Conservation (phyloP, 768 basidiomycete genomes). For the Termitomyces titanicus region DNA sequence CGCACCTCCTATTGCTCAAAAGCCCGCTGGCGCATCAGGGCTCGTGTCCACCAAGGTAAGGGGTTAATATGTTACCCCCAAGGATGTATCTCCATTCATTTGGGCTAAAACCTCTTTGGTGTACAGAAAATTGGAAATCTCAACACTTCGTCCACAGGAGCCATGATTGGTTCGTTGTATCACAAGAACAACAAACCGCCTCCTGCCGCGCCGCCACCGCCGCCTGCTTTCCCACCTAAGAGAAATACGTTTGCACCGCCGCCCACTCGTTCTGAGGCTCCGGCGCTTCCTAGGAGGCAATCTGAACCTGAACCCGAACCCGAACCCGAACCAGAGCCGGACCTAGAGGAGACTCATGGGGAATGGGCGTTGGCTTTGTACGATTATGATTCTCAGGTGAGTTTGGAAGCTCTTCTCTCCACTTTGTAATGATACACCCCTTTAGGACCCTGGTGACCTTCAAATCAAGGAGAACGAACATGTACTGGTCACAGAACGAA, state of each 20-base stretch:
- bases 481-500: conserved; percentile 60
- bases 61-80: background rate
- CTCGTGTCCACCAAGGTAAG: conserved; percentile 26
- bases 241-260: conserved; percentile 31
- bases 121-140: conserved; percentile 58
- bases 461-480: conserved; percentile 51
- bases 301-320: conserved; percentile 30
- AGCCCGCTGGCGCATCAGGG: conserved; percentile 21
- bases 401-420: background rate
- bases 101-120: too few relatives aligned
- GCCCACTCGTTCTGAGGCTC: conserved; percentile 15
- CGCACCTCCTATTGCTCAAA: conserved; percentile 24
- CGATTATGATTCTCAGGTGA: conserved; percentile 65
- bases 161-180: conserved; percentile 44
- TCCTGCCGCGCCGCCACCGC: conserved; percentile 26
- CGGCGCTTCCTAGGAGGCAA: conserved; percentile 24
- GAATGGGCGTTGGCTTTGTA: conserved; percentile 81
- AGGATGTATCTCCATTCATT: background rate
- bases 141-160: conserved; percentile 47
- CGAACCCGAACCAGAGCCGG: conserved; percentile 25
- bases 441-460: conserved; percentile 69
- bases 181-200: conserved; percentile 35
- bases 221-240: conserved; percentile 34
- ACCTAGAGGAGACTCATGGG: conserved; percentile 38
- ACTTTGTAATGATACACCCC: background rate